A percentile compares a stretch with the other conserved stretches of the same genome.
Conservation (phyloP, 192 early-diverging fungal species). For the Podila minutissima region DNA sequence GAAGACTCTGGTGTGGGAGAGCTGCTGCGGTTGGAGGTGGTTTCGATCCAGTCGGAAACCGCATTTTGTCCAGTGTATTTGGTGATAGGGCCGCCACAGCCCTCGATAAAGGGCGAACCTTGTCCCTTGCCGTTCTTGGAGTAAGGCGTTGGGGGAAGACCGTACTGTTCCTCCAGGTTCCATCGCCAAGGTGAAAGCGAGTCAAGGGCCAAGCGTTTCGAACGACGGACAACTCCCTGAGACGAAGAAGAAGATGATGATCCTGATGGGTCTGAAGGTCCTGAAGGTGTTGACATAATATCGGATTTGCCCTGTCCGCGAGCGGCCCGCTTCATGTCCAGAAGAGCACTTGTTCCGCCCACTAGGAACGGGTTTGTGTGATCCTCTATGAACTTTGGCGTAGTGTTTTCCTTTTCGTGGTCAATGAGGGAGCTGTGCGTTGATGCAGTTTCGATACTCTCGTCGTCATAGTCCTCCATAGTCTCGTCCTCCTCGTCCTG, state of each 20-base stretch:
- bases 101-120: neutral
- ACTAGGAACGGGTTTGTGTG: conserved; percentile 19
- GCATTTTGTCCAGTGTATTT: neutral
- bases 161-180: conserved; percentile 21
- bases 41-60: conserved; percentile 26
- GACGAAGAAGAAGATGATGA: neutral
- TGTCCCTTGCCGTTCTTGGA: conserved; percentile 4
- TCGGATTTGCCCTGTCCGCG: conserved; percentile 10
- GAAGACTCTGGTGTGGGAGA: neutral
- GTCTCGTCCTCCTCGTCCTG: neutral
- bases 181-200: conserved; percentile 46
- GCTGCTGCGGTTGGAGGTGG: neutral
- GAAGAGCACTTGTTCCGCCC: neutral
- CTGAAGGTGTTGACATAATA: conserved; percentile 16
- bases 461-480: conserved; percentile 18
- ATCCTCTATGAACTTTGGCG: conserved; percentile 22
- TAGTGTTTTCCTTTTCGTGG: conserved; percentile 34
- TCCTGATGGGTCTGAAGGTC: conserved; percentile 1
- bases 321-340: neutral
- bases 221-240: conserved; percentile 18
- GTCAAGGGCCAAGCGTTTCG: conserved; percentile 24
- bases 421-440: conserved; percentile 13
- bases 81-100: neutral
- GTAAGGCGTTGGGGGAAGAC: neutral
- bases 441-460: conserved; percentile 27